Conservation (phyloP, 108 stramenopile species). For the Schizochytrium sp. region DNA sequence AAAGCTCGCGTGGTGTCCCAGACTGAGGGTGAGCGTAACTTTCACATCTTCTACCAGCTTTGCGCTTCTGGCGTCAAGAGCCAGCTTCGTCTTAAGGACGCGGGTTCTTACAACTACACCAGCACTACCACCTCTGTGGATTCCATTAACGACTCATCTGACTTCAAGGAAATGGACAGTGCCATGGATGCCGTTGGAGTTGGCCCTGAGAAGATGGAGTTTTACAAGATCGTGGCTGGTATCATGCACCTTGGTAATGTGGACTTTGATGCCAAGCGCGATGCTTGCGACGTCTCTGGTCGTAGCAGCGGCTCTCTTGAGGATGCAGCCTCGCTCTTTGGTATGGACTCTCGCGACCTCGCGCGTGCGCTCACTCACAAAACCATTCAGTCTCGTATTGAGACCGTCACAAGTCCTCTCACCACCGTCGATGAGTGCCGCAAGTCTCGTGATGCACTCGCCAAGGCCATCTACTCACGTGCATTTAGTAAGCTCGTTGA, state of each 20-base stretch:
- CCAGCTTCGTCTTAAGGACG: constrained; percentile 75
- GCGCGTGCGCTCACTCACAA: constrained; percentile 62
- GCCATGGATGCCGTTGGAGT: constrained; percentile 60
- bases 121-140: constrained; percentile 12
- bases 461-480: constrained; percentile 67
- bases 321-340: constrained; percentile 59
- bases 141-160: constrained; percentile 19
- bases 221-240: constrained; percentile 54
- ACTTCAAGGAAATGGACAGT: constrained; percentile 26
- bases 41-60: constrained; percentile 80
- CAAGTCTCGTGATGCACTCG: constrained; percentile 64
- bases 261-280: constrained; percentile 58
- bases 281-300: constrained; percentile 2
- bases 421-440: constrained; percentile 43
- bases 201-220: constrained; percentile 35
- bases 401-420: constrained; percentile 58
- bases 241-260: constrained; percentile 69
- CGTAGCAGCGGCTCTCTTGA: constrained; percentile 30
- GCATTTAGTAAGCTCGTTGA: constrained; percentile 66
- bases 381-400: constrained; percentile 61
- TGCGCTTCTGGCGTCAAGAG: constrained; percentile 63
- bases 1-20: constrained; percentile 75
- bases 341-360: constrained; percentile 58
- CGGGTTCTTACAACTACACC: constrained; percentile 64
- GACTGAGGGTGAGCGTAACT: constrained; percentile 76